phyloP scores from a whole-genome alignment of 1,284 basidiomycete species.

The Cryptococcus maquisensis region DNA sequence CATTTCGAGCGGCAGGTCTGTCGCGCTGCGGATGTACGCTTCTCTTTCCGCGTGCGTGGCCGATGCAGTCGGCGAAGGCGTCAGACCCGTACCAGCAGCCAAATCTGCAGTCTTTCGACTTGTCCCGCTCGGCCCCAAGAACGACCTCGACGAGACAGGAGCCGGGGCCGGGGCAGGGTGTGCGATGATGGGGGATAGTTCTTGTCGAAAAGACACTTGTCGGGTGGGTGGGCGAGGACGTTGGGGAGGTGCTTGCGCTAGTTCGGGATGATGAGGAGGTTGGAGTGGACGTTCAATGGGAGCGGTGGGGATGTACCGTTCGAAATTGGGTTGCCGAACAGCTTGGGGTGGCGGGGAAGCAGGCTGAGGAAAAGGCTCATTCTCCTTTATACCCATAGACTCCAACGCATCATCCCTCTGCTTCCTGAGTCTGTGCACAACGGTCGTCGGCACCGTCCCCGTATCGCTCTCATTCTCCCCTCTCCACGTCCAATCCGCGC shows the following conservation, averaged over 20 bases:
- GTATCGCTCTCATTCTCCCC: constrained; percentile 2
- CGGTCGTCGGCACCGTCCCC: constrained; percentile 11
- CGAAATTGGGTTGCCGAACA: background rate
- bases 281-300: background rate
- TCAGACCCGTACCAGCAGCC: too few species aligned
- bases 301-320: background rate
- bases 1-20: constrained; percentile 36
- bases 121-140: constrained; percentile 5
- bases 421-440: constrained; percentile 5
- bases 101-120: background rate
- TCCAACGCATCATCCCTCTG: background rate
- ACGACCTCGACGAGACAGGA: background rate
- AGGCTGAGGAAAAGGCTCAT: too few species aligned
- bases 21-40: constrained; percentile 33
- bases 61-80: constrained; percentile 9
- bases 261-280: background rate
- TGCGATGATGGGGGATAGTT: constrained; percentile 1
- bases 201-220: background rate
- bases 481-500: constrained; percentile 14
- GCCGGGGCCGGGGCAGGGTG: background rate
- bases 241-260: background rate
- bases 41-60: constrained; percentile 25
- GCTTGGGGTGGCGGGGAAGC: constrained; percentile 2
- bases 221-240: background rate
- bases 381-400: background rate